Evolutionary conservation across 2,329 filamentous ascomycete species (phyloP), one percentile per base, ranked within the genome.

Genomic region (Xylariales sp.): DNA sequence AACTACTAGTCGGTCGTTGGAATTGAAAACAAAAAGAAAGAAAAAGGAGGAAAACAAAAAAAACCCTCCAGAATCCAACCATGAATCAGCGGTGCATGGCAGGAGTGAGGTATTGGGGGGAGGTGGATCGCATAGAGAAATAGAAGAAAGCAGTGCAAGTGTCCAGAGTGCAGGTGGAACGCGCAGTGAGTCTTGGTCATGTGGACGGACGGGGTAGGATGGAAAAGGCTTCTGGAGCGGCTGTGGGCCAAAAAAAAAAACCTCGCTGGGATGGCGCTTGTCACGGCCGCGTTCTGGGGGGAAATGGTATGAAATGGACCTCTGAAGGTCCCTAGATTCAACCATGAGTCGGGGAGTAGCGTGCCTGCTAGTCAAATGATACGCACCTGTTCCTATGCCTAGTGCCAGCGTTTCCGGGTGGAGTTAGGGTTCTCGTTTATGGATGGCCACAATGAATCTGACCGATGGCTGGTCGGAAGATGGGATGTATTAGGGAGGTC

Each of bases 281-380:
- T 29, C 29, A 31, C 38, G 29, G 38, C n/a, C 28, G 38, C 32
- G 28, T 22, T 40, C 38, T 40, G 28, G 38, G 38, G 38, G 24
- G 24, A 27, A n/a, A n/a, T 27, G n/a, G n/a, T 27, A 24, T 32
- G 18, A 25, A 18, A 25, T n/a, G 28, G 28, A 18, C 29, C 29
- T 16, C 19, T 15, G 24, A 28, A 33, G 38, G 38, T 24, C 16
- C 38, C 20, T 33, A 29, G 33, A 22, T 24, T 18, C n/a, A 33
- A 16, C 19, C 29, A 33, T 27, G 38, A 40, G 38, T 40, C 38
- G 38, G 38, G 38, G 20, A 24, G 19, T 7, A 24, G 24, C 14
- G 28, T 14, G 19, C 14, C 14, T n/a, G 20, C 21, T 36, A 42
- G 39, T 22, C 32, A 36, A 22, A 21, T 36, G 29, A 29, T 31